A percentile compares a stretch with the other conserved stretches of the same genome.
Conservation (phyloP, 2,329 filamentous ascomycete species). For the Hymenoscyphus linearis region DNA sequence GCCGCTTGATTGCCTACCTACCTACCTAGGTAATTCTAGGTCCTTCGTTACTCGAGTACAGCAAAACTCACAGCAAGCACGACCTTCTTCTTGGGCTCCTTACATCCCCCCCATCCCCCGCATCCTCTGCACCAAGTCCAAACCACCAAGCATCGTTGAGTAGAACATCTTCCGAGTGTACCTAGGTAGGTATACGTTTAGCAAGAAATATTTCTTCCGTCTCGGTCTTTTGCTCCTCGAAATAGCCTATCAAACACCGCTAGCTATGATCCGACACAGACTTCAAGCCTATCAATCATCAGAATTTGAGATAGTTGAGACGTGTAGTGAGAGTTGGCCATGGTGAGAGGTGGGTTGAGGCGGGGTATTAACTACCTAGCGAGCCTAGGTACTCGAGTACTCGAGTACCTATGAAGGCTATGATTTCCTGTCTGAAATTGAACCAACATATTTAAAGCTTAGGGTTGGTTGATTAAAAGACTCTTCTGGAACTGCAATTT, state of each 20-base stretch:
- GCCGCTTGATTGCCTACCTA: too few species aligned
- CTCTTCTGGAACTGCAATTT: too few species aligned
- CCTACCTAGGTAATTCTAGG: too few species aligned
- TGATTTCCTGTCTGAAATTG: too few species aligned
- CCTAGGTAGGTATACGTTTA: not conserved
- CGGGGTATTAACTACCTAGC: too few species aligned
- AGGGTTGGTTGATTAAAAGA: too few species aligned
- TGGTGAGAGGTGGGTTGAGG: too few species aligned
- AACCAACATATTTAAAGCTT: not conserved
- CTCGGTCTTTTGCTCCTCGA: not conserved
- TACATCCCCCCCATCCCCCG: not conserved
- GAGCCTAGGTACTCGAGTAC: too few species aligned
- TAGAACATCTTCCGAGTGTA: not conserved
- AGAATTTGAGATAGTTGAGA: not conserved
- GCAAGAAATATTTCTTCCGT: not conserved
- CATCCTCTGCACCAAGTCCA: not conserved
- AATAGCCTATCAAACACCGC: not conserved
- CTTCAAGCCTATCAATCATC: not conserved
- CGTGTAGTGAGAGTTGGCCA: not conserved
- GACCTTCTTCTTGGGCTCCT: not conserved
- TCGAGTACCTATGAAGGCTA: too few species aligned
- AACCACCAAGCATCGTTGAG: not conserved
- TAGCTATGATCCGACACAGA: not conserved
- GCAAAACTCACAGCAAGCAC: not conserved
- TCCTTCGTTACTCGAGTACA: not conserved